Conservation (phyloP, 306 rosid genomes). For the Bauhinia variegata region DNA sequence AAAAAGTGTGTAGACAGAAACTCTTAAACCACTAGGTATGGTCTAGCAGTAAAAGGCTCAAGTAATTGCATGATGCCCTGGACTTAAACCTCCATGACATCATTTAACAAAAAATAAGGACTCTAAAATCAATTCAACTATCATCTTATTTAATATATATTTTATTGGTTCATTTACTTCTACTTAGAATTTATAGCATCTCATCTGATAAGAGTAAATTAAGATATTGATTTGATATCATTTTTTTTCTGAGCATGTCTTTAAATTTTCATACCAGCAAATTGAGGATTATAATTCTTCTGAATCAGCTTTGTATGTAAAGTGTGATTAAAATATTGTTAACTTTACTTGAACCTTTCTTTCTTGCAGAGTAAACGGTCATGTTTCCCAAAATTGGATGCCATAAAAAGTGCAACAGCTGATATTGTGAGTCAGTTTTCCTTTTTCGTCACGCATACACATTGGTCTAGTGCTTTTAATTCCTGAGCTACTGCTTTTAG, state of each 20-base stretch:
- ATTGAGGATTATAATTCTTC: constrained; percentile 25
- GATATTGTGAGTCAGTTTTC: constrained; percentile 81
- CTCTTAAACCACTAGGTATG: too few species aligned
- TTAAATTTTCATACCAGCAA: constrained; percentile 20
- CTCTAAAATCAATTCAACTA: constrained; percentile 7
- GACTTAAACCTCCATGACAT: too few species aligned
- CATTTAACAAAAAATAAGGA: too few species aligned
- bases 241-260: constrained; percentile 1
- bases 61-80: too few species aligned
- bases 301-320: constrained; percentile 19
- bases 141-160: constrained; percentile 15
- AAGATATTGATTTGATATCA: constrained; percentile 7
- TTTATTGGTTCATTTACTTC: constrained; percentile 12
- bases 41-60: too few species aligned
- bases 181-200: neutral
- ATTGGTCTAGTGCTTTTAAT: constrained; percentile 13
- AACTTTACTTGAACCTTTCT: constrained; percentile 21
- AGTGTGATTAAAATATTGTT: constrained; percentile 10
- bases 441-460: neutral
- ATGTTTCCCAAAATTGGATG: constrained; percentile 83
- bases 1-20: too few species aligned
- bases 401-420: constrained; percentile 82
- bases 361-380: constrained; percentile 79
- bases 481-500: constrained; percentile 8
- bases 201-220: constrained; percentile 18